phyloP scores from a whole-genome alignment of 805 yeast species.

The Ogataea kodamae region DNA sequence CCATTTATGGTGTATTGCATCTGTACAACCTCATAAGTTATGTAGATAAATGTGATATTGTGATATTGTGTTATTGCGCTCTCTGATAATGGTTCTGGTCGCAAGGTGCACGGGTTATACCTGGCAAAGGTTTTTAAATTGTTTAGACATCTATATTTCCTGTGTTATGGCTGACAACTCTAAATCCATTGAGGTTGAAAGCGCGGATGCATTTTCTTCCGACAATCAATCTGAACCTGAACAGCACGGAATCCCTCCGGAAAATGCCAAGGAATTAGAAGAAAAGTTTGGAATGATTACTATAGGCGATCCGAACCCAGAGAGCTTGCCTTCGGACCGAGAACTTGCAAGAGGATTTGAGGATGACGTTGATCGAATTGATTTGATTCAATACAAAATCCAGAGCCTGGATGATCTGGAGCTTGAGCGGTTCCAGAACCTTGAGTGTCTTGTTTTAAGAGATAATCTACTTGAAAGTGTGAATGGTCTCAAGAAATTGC shows the following conservation, averaged over 20 bases:
- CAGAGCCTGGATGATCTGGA: slow-evolving; percentile 58
- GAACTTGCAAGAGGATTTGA: slow-evolving; percentile 58
- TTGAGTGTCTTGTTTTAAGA: slow-evolving; percentile 68
- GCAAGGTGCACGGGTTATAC: slow-evolving; percentile 5
- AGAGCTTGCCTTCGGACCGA: slow-evolving; percentile 62
- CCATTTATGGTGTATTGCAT: too few relatives aligned
- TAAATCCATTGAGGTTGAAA: too few relatives aligned
- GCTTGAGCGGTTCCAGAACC: slow-evolving; percentile 50
- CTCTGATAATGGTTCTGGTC: too few relatives aligned
- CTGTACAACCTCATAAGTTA: too few relatives aligned
- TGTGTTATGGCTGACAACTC: too few relatives aligned
- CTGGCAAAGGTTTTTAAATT: too few relatives aligned
- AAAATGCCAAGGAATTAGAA: slow-evolving; percentile 17
- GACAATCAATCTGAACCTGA: slow-evolving; percentile 3
- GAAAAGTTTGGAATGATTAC: slow-evolving; percentile 29
- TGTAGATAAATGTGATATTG: slow-evolving; percentile 6
- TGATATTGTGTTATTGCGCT: too few relatives aligned
- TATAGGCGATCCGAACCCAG: slow-evolving; percentile 42
- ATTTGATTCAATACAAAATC: slow-evolving; percentile 69
- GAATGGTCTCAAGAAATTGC: slow-evolving; percentile 58
- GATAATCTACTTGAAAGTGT: slow-evolving; percentile 80
- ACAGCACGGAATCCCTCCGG: slow-evolving; percentile 6
- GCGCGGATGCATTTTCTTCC: slow-evolving; percentile 4
- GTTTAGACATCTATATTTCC: too few relatives aligned
- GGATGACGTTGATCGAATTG: slow-evolving; percentile 57